Percentiles rank a stretch among this genome's conserved stretches.
phyloP scores from a whole-genome alignment of 352 stramenopile species.

The Aphanomyces astaci region DNA sequence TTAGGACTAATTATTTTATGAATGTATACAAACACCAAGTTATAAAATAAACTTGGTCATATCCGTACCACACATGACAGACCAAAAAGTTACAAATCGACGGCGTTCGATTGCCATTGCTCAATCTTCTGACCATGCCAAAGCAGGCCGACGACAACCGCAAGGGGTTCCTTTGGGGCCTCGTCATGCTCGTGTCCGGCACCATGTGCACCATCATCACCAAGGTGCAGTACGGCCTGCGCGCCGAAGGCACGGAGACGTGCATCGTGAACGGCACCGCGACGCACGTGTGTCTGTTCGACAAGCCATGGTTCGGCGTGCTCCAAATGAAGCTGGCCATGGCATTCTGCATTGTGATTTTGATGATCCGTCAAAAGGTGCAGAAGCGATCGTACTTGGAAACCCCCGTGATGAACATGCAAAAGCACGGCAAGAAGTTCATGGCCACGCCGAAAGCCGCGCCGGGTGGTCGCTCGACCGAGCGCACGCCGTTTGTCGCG shows the following conservation, averaged over 20 bases:
- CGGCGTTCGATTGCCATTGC: no score
- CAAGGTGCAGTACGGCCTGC: conserved; percentile 75
- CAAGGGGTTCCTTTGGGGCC: conserved; percentile 44
- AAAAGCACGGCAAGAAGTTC: conserved; percentile 56
- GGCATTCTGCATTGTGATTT: conserved; percentile 65
- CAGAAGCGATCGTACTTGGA: conserved; percentile 56
- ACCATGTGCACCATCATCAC: conserved; percentile 82
- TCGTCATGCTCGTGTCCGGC: conserved; percentile 67
- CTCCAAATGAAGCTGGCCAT: conserved; percentile 83
- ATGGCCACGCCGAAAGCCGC: conserved; percentile 39
- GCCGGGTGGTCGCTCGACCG: background rate
- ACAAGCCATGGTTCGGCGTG: conserved; percentile 82
- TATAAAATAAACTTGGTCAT: conserved; percentile 3
- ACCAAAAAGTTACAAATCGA: no score
- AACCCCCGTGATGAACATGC: conserved; percentile 53
- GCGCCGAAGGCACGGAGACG: conserved; percentile 38
- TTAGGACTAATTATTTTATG: background rate
- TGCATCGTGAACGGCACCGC: conserved; percentile 41
- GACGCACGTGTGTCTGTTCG: conserved; percentile 46
- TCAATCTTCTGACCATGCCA: conserved; percentile 1
- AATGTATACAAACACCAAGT: background rate
- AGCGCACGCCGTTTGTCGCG: conserved; percentile 8
- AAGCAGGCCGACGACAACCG: conserved; percentile 19
- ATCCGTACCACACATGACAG: no score
- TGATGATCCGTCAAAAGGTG: conserved; percentile 51